Base-by-base conservation (phyloP, 768 basidiomycete species). In the Termitomyces bulborhizus region DNA sequence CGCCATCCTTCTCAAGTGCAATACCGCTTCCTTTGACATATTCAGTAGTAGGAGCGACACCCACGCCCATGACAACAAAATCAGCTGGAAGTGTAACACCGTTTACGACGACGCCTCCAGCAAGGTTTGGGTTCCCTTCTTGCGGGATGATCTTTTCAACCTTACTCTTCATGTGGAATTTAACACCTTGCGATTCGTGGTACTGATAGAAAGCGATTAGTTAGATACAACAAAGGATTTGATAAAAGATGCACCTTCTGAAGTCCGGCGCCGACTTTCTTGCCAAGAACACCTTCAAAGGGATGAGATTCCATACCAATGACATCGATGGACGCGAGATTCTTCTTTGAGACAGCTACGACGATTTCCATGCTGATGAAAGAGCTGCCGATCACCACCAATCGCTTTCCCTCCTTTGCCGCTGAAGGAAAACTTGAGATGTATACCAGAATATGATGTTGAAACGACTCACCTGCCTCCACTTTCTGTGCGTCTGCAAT, bases 341-440 rank as follows among this genome's bases (percentile, higher is more conserved):
- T 86, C 51, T 88, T 83, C 62, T 83, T 84, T 7, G 82, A 69
- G 2, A 88, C 70, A 0, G 90, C 88, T n/a, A 75, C 78, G 6
- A 91, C 90, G n/a, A 93, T 74, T 67, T 94, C 90, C 91, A 97
- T 91, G 54, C 88, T 84, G 63, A 97, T 97, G 73, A 95, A 97
- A 13, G 88, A 90, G 48, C 85, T 88, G 2, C 94, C 94, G 59
- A 96, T 86, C 12, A 95, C 80, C 32, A 93, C 91, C 56, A 88
- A 68, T 47, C 76, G 76, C 69, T 92, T 89, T 34, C 87, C 86
- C 60, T 90, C 86, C 70, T 87, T 73, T 36, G 79, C 79, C 47
- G 78, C 85, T 88, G 40, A 46, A 50, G n/a, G 11, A 54, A 43
- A 31, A 40, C 9, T 51, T 43, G 43, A 16, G 32, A 40, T 6